Evolutionary conservation across 495 filamentous ascomycete species (phyloP), one percentile per base, ranked within the genome.

Genomic region (Physcia stellaris): DNA sequence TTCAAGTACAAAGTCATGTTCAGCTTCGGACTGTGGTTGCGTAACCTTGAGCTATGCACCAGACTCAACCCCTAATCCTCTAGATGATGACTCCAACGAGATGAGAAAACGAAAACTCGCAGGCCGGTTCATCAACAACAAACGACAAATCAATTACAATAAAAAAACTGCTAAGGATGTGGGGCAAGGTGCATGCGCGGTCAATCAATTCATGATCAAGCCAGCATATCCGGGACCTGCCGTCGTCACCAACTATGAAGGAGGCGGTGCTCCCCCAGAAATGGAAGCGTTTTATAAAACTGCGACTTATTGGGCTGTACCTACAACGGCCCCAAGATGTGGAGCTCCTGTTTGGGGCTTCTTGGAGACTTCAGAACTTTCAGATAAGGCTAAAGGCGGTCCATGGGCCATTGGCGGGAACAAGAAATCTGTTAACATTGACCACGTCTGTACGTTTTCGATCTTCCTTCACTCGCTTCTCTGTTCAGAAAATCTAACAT

Each of bases 271-370:
- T 27, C 16, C 4, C n/a, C 36, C 36, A 28, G 1, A 10, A 17
- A 26, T 39, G 22, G n/a, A 16, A 29, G 16, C 21, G 15, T 39
- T 39, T 21, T 39, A 30, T 28, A 15, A 27, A 16, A 39, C 36
- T 16, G 36, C 36, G 13, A 39, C 36, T 10, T 39, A 27, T 28
- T 39, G 36, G 36, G 36, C 36, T 9, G 36, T 39, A 26, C 36
- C 36, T 16, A 39, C 36, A 39, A 15, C 10, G 4, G 24, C 36
- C 9, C 24, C 36, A 17, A 39, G 30, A 26, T 39, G 36, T 29
- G 36, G 24, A 5, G 36, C 36, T 16, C 36, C 36, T 17, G 36
- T 11, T 11, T 39, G 36, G 36, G 5, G 12, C 4, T 39, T 39
- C 22, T 10, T 39, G 22, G 13, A 18, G 17, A 35, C 32, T 35